Percentiles rank a stretch among this genome's conserved stretches.
phyloP scores from a whole-genome alignment of 805 yeast species.

The Lipomyces yamadae region DNA sequence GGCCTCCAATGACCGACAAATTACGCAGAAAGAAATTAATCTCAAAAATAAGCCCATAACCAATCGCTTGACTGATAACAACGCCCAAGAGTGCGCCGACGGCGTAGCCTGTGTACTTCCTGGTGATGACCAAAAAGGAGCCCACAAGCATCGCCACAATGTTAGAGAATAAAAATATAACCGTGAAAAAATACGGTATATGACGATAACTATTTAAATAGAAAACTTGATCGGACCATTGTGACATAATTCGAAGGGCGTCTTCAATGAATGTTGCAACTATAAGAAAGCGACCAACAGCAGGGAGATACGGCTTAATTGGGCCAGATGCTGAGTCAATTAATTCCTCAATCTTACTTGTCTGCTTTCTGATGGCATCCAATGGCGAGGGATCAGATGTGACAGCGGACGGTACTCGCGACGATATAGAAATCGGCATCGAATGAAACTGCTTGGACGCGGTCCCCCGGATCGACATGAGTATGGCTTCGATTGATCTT shows the following conservation, averaged over 20 bases:
- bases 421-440: constrained; percentile 36
- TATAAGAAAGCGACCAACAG: constrained; percentile 84
- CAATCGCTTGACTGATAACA: constrained; percentile 80
- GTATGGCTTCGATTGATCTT: not conserved
- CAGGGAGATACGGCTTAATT: constrained; percentile 61
- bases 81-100: constrained; percentile 71
- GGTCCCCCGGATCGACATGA: constrained; percentile 36
- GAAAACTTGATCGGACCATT: constrained; percentile 90
- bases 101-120: constrained; percentile 71
- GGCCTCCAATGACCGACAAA: constrained; percentile 89
- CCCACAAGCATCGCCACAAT: constrained; percentile 73
- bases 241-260: constrained; percentile 76
- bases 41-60: constrained; percentile 85
- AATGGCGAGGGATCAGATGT: constrained; percentile 36
- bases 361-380: constrained; percentile 33
- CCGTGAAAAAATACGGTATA: constrained; percentile 74
- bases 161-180: constrained; percentile 68
- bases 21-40: constrained; percentile 82
- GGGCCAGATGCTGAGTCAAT: constrained; percentile 37
- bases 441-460: constrained; percentile 38
- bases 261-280: constrained; percentile 95
- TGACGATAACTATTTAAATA: constrained; percentile 81
- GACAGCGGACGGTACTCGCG: constrained; percentile 28
- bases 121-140: constrained; percentile 69
- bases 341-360: constrained; percentile 32